These are phyloP conservation scores for Heterobasidion parviporum DNA, from an alignment of 1,284 basidiomycete genomes.

Conservation along the genomic window DNA sequence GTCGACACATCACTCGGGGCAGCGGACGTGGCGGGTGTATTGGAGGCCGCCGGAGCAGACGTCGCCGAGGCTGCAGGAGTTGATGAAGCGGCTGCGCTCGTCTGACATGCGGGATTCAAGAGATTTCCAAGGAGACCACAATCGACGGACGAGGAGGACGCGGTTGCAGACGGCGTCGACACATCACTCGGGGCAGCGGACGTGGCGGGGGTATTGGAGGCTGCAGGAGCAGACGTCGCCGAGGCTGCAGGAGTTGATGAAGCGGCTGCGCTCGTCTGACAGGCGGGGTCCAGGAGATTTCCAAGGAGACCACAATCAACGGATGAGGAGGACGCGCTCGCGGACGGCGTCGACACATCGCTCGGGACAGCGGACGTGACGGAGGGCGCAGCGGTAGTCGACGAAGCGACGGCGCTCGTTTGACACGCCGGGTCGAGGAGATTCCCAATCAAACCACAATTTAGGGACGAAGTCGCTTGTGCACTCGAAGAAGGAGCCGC, in stretches of 20 bases:
- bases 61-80: neutral
- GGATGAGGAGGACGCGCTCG: neutral
- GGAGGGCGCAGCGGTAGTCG: neutral
- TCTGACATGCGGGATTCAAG: slow-evolving; percentile 3
- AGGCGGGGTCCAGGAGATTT: neutral
- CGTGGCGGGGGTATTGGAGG: neutral
- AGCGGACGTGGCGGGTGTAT: neutral
- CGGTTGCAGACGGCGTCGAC: no score
- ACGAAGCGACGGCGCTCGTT: neutral
- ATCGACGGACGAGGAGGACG: neutral
- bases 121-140: neutral
- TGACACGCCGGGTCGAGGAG: neutral
- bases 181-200: no score
- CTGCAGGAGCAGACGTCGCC: neutral
- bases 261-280: neutral
- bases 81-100: neutral
- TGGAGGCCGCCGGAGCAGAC: neutral
- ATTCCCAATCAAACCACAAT: slow-evolving; percentile 14
- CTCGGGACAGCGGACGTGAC: neutral
- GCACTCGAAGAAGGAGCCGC: neutral
- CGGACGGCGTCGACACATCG: neutral
- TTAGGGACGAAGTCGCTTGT: neutral
- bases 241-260: neutral
- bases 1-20: neutral
- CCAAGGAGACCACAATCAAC: neutral